Percentiles rank a stretch among this genome's conserved stretches.
Evolutionary conservation across 768 basidiomycete genomes (phyloP).

Genomic region (Trametes coccinea): DNA sequence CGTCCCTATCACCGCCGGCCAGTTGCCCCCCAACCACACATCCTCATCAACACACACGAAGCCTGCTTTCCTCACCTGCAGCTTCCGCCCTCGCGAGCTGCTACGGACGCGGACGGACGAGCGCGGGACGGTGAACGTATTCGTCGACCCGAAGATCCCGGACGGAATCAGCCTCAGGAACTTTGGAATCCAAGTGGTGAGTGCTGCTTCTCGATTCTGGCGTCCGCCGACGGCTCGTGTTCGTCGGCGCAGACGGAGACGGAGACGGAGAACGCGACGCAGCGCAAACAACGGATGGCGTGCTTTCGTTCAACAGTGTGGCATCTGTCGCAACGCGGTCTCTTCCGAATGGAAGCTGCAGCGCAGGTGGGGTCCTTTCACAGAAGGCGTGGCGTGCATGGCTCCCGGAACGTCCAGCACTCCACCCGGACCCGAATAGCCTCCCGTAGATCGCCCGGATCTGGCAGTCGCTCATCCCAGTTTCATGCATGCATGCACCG

Average conservation of each 20-base stretch:
- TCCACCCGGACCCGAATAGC: conserved; percentile 11
- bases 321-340: background rate
- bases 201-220: conserved; percentile 36
- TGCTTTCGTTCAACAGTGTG: conserved; percentile 1
- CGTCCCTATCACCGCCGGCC: conserved; percentile 19
- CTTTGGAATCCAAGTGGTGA: conserved; percentile 86
- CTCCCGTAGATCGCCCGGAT: conserved; percentile 8
- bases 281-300: background rate
- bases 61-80: conserved; percentile 47
- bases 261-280: background rate
- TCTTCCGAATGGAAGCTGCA: conserved; percentile 2
- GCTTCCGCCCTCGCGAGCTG: conserved; percentile 45
- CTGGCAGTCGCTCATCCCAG: conserved; percentile 5
- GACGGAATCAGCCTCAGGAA: conserved; percentile 84
- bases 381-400: conserved; percentile 14
- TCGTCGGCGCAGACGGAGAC: background rate
- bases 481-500: background rate
- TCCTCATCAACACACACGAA: conserved; percentile 20
- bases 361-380: conserved; percentile 3
- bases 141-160: conserved; percentile 70
- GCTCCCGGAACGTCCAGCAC: conserved; percentile 5
- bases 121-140: conserved; percentile 35
- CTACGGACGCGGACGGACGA: conserved; percentile 29
- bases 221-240: conserved; percentile 6
- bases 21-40: conserved; percentile 8